Base-by-base conservation (phyloP, 2,329 filamentous ascomycete species). In the Venturiaceae sp. region DNA sequence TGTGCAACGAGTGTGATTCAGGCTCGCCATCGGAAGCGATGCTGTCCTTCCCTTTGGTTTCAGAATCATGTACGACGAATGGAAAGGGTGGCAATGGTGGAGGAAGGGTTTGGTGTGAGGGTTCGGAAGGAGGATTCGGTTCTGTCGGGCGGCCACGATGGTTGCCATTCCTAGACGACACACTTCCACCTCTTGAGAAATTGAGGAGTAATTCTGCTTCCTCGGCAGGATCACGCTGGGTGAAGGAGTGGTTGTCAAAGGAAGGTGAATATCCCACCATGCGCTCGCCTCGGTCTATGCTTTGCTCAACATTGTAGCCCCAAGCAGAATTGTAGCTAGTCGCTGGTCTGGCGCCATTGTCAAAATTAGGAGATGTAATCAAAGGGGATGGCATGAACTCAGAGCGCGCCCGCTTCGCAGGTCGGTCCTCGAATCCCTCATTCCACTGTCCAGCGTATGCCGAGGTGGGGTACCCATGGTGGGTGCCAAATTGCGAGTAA, bases 361-460 rank as follows among this genome's bases (percentile, higher is more conserved):
- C 30, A 23, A 59, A 59, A 6, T 21, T 23, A 34, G 74, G 71
- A 33, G 69, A 66, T 36, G 68, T 66, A 50, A 72, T 67, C 21
- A 73, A 68, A 26, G 75, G 77, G 28, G 77, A 76, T 16, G 74
- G 72, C 55, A 79, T 71, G 63, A 80, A 74, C 64, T 84, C 83
- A 46, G 83, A 85, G 62, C 82, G 79, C 53, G 81, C 77, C 44
- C 83, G 78, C 69, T 86, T 86, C 21, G 80, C 70, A 3, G 82
- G 82, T 52, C 80, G 75, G 64, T 83, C 77, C 53, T 71, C 66
- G 23, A 66, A 62, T 44, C 63, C 63, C 33, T 30, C 23, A 21
- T 33, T 32, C 30, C 26, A 52, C 21, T 23, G 34, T 7, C 33
- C 68, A 69, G 47, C 64, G 60, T 44, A 66, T 33, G 26, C 60